These are phyloP conservation scores for Elaeagnus macrophylla DNA, from an alignment of 306 rosid genomes.

Conservation along the genomic window DNA sequence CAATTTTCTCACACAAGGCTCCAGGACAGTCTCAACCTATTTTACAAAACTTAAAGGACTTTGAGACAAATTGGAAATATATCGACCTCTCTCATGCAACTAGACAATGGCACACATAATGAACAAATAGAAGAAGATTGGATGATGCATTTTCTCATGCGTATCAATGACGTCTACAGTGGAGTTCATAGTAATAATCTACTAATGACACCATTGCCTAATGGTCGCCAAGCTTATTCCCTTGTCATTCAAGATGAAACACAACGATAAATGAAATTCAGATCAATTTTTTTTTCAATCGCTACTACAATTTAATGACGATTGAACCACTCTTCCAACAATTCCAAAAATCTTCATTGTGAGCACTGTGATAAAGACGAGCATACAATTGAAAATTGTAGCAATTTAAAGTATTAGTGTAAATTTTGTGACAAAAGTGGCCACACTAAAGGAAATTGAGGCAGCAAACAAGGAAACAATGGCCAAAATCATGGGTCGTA, in stretches of 20 bases:
- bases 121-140: conserved; percentile 12
- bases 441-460: conserved; percentile 18
- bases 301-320: conserved; percentile 7
- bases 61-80: conserved; percentile 14
- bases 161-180: conserved; percentile 16
- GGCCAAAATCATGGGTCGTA: conserved; percentile 6
- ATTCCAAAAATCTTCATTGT: conserved; percentile 8
- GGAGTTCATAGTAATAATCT: not conserved
- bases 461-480: conserved; percentile 11
- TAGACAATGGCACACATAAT: conserved; percentile 17
- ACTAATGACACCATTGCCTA: too few relatives aligned
- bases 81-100: conserved; percentile 9
- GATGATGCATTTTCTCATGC: conserved; percentile 24
- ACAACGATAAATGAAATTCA: conserved; percentile 14
- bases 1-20: conserved; percentile 7
- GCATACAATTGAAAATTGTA: conserved; percentile 22
- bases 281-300: conserved; percentile 15
- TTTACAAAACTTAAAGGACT: conserved; percentile 17
- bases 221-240: not conserved
- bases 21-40: conserved; percentile 4
- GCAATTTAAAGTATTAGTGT: conserved; percentile 16
- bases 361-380: conserved; percentile 16
- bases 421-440: conserved; percentile 14
- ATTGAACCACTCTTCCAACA: not conserved
- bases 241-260: conserved; percentile 14